Percentiles rank a stretch among this genome's conserved stretches.
Evolutionary conservation across 2,329 filamentous ascomycete species (phyloP).

Genomic region (Fusarium piperis): DNA sequence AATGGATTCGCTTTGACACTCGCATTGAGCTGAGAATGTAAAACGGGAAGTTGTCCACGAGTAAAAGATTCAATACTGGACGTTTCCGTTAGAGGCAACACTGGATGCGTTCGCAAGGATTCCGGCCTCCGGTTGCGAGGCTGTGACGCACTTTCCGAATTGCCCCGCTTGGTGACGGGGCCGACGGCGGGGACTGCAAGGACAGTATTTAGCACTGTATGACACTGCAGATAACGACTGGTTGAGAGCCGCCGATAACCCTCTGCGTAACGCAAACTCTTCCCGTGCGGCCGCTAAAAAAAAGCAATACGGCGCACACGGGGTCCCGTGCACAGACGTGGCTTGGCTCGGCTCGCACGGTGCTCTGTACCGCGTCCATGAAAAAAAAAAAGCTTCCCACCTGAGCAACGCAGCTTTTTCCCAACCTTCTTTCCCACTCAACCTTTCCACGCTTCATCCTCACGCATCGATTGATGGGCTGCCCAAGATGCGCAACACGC

Average conservation of each 20-base stretch:
- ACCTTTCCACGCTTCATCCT: slow-evolving; percentile 38
- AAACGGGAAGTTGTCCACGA: neutral
- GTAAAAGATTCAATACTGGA: neutral
- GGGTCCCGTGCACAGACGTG: slow-evolving; percentile 2
- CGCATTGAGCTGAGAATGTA: neutral
- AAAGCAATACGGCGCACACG: neutral
- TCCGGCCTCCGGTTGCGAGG: neutral
- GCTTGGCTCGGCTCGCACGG: slow-evolving; percentile 2
- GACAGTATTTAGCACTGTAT: slow-evolving; percentile 27
- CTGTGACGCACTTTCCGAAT: slow-evolving; percentile 28
- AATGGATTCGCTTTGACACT: neutral
- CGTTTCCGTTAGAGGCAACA: neutral
- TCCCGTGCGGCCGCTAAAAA: slow-evolving; percentile 3
- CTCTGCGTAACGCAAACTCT: neutral
- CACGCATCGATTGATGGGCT: slow-evolving; percentile 38
- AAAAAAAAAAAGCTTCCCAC: slow-evolving; percentile 42
- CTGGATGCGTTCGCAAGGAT: neutral
- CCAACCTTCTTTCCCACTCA: slow-evolving; percentile 27
- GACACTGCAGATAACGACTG: neutral
- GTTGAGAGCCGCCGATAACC: slow-evolving; percentile 4
- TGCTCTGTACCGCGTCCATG: slow-evolving; percentile 14
- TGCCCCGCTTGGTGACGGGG: slow-evolving; percentile 38
- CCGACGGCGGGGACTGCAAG: slow-evolving; percentile 19
- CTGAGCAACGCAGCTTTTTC: slow-evolving; percentile 33
- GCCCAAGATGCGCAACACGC: slow-evolving; percentile 68